Base-by-base conservation (phyloP, 1,284 basidiomycete genomes). In the Pseudozyma tsukubaensis region DNA sequence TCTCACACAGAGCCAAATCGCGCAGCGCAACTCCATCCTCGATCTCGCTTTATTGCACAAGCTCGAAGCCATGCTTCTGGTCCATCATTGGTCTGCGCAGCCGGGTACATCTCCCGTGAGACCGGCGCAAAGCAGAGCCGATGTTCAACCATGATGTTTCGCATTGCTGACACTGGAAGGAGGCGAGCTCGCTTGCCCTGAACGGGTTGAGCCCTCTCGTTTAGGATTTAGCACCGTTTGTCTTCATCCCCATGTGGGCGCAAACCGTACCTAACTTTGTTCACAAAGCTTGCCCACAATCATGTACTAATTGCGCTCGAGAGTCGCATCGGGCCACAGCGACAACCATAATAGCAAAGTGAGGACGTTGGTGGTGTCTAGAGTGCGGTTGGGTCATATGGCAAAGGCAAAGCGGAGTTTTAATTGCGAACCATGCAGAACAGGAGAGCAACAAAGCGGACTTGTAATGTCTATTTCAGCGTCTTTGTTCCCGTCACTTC, bases 111-210 rank as follows among this genome's bases (percentile, higher is more conserved):
- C 24, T 29, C 24, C 24, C 24, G 34, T 5, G 6, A 9, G 13
- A 49, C 18, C 21, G 32, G 29, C 16, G 18, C 18, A 32, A 49
- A 12, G 35, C 32, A n/a, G 47, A 34, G 16, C 29, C 6, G 13
- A 5, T 14, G n/a, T 29, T 18, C 47, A 16, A 13, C 42, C 42
- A 43, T n/a, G 19, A 45, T 21, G 24, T 9, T 21, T 12, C 9
- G 44, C 11, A 32, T 44, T 45, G 52, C 42, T 55, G 40, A 53
- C 51, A 11, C 5, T 36, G 8, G 45, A 34, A 19, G 6, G 48
- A 59, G 57, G 57, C 57, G 50, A 59, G 50, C 57, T 59, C 57
- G 57, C 19, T 47, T 59, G 49, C 57, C 57, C 49, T 59, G 57
- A 59, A 14, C 40, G 8, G 54, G 18, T 16, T 34, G 32, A 24